Conservation (phyloP, 2,329 filamentous ascomycete species). For the Neurospora sp. region DNA sequence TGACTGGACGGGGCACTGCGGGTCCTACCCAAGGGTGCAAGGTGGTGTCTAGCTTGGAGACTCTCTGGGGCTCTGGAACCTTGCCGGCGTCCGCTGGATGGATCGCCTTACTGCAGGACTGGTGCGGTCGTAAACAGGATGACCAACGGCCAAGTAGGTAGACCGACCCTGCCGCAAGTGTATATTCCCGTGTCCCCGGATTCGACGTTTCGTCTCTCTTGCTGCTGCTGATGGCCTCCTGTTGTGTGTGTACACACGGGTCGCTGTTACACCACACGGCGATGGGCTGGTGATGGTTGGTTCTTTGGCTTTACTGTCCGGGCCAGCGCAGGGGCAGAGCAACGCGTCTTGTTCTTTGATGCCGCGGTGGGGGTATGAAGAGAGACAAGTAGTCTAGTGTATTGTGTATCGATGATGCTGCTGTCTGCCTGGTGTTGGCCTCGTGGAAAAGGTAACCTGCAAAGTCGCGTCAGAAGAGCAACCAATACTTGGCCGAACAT, state of each 20-base stretch:
- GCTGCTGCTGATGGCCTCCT: conserved; percentile 7
- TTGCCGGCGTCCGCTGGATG: conserved; percentile 11
- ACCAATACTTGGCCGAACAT: conserved; percentile 11
- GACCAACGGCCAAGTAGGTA: conserved; percentile 1
- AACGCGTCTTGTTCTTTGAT: neutral
- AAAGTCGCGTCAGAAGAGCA: conserved; percentile 28
- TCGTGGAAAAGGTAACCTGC: conserved; percentile 22
- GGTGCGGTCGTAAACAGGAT: conserved; percentile 4
- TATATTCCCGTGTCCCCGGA: conserved; percentile 13
- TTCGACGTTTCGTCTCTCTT: conserved; percentile 6
- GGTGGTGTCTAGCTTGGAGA: neutral
- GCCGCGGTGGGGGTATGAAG: conserved; percentile 3
- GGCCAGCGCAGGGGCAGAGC: conserved; percentile 15
- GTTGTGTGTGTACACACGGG: conserved; percentile 12
- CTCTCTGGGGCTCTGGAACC: conserved; percentile 17
- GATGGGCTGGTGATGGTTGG: conserved; percentile 20
- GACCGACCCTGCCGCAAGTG: neutral
- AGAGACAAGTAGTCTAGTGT: conserved; percentile 20
- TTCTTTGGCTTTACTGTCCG: conserved; percentile 9
- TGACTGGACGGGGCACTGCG: conserved; percentile 28
- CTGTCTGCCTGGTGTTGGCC: conserved; percentile 5
- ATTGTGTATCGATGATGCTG: conserved; percentile 7
- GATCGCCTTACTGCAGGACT: conserved; percentile 23
- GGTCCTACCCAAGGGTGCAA: conserved; percentile 20
- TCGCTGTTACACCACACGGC: conserved; percentile 21